Conservation (phyloP, 208 protist genomes). For the Acanthamoeba healyi region DNA sequence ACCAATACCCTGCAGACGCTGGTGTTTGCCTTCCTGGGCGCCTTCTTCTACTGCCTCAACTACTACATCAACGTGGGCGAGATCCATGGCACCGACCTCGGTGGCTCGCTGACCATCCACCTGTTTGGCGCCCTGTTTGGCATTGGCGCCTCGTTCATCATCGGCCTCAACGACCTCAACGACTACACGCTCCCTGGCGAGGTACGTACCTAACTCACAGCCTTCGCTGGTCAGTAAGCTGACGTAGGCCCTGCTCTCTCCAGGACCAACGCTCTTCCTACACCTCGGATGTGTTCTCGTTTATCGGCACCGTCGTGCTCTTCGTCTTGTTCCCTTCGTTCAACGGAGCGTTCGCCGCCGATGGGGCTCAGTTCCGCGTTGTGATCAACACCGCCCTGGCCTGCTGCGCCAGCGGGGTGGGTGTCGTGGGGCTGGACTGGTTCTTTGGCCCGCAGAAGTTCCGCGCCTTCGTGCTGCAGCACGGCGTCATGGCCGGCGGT, state of each 20-base stretch:
- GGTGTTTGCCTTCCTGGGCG: constrained; percentile 81
- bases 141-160: constrained; percentile 76
- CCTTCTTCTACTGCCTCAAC: constrained; percentile 86
- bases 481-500: constrained; percentile 89
- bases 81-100: constrained; percentile 85
- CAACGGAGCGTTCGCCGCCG: constrained; percentile 85
- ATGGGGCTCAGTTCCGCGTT: constrained; percentile 13
- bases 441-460: constrained; percentile 7
- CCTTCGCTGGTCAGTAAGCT: too few relatives aligned
- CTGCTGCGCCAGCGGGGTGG: constrained; percentile 55
- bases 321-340: constrained; percentile 90
- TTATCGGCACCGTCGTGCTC: constrained; percentile 90
- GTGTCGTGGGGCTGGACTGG: constrained; percentile 29
- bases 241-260: too few relatives aligned
- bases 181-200: constrained; percentile 1
- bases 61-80: constrained; percentile 75
- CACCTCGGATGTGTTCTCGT: constrained; percentile 84
- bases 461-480: constrained; percentile 83
- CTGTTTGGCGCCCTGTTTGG: constrained; percentile 90
- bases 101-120: constrained; percentile 90
- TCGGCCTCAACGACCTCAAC: constrained; percentile 60
- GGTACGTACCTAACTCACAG: too few relatives aligned
- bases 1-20: constrained; percentile 84
- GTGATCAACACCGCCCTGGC: constrained; percentile 88
- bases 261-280: constrained; percentile 78